These are phyloP conservation scores for Cercophora samala DNA, from an alignment of 495 filamentous ascomycete species.

Conservation along the genomic window DNA sequence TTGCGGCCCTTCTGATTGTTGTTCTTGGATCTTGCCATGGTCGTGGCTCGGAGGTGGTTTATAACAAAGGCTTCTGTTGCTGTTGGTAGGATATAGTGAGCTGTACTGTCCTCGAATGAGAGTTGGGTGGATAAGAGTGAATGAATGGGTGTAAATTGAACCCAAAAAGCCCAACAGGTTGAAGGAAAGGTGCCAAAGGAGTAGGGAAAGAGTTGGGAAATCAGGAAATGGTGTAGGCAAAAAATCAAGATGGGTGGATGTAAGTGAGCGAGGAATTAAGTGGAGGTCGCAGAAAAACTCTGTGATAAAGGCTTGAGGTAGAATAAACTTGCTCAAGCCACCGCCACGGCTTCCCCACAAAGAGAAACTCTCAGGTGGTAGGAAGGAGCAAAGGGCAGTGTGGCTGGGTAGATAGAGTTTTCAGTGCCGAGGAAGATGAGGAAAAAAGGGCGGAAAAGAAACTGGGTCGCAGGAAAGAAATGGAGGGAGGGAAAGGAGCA, in stretches of 20 bases:
- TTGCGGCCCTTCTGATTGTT: not conserved
- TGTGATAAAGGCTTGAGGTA: not conserved
- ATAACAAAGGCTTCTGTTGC: not conserved
- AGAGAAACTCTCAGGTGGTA: not conserved
- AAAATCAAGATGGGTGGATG: not conserved
- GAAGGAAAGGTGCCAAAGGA: not conserved
- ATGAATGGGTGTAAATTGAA: not conserved
- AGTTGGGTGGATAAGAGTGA: not conserved
- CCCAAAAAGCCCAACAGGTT: not conserved
- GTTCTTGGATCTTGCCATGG: not conserved
- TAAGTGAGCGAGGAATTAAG: no score
- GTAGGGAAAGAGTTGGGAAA: not conserved
- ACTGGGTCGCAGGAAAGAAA: not conserved
- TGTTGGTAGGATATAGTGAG: not conserved
- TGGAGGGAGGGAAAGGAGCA: not conserved
- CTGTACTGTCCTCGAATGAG: not conserved
- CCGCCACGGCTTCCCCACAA: not conserved
- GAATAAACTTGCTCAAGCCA: not conserved
- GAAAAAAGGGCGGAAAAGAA: not conserved
- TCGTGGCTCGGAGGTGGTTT: not conserved
- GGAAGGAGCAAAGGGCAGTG: not conserved
- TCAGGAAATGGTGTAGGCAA: not conserved
- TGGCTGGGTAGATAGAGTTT: not conserved
- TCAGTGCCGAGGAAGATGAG: not conserved
- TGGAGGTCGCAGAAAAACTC: not conserved